phyloP scores from a whole-genome alignment of 1,284 basidiomycete genomes.

The Fistulinella cinereoalba region DNA sequence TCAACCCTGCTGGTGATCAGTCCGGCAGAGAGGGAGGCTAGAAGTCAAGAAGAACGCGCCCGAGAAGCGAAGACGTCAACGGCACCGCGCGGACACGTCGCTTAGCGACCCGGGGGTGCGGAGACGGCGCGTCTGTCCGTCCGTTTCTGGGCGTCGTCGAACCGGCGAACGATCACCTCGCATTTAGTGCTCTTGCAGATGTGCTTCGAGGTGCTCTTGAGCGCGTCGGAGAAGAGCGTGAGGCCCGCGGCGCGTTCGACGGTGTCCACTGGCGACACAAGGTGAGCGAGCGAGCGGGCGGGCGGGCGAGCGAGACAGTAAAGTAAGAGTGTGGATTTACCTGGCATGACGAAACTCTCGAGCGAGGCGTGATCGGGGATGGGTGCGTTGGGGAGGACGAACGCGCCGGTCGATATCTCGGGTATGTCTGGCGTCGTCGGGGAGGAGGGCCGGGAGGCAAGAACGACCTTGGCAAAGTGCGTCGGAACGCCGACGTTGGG shows the following conservation, averaged over 20 bases:
- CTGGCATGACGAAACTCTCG: slow-evolving; percentile 76
- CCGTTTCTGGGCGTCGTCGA: slow-evolving; percentile 84
- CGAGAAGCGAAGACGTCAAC: slow-evolving; percentile 6
- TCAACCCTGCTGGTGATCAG: too few species aligned
- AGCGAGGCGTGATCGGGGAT: slow-evolving; percentile 85
- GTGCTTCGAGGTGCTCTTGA: slow-evolving; percentile 80
- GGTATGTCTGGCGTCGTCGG: slow-evolving; percentile 66
- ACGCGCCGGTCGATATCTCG: slow-evolving; percentile 87
- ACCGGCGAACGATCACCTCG: slow-evolving; percentile 78
- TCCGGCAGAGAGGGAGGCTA: too few species aligned
- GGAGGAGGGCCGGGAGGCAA: slow-evolving; percentile 74
- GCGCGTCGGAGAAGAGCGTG: slow-evolving; percentile 80
- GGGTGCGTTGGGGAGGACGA: slow-evolving; percentile 87
- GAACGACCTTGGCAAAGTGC: slow-evolving; percentile 96
- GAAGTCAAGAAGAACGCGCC: background rate
- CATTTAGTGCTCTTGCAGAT: slow-evolving; percentile 88
- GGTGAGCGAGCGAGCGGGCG: background rate
- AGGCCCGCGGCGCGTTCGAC: slow-evolving; percentile 93
- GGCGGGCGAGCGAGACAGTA: background rate
- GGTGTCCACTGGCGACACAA: slow-evolving; percentile 29
- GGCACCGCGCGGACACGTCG: background rate
- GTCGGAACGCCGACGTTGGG: slow-evolving; percentile 93
- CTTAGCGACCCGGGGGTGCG: slow-evolving; percentile 35
- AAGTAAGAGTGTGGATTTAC: slow-evolving; percentile 40
- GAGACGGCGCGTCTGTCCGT: slow-evolving; percentile 53